phyloP scores from a whole-genome alignment of 2,329 filamentous ascomycete genomes.

The Fusarium zealandicum region DNA sequence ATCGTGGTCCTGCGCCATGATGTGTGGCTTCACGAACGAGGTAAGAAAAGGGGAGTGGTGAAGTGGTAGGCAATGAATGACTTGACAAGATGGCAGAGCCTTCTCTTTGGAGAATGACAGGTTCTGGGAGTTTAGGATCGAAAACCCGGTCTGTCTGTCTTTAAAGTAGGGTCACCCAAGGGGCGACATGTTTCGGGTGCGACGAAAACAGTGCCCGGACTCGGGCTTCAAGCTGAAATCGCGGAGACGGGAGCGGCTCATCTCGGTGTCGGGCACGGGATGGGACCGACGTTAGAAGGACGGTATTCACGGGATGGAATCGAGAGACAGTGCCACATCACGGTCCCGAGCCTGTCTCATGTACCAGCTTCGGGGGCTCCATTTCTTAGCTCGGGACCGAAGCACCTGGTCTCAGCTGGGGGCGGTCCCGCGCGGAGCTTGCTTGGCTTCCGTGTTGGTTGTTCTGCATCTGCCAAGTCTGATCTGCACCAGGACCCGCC shows the following conservation, averaged over 20 bases:
- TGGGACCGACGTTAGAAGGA: not conserved
- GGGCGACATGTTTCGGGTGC: not conserved
- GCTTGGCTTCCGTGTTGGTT: not conserved
- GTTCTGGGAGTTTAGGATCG: too few relatives aligned
- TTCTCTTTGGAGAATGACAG: not conserved
- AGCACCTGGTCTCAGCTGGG: not conserved
- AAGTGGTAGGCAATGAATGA: not conserved
- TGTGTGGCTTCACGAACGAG: not conserved
- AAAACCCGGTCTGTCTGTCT: too few relatives aligned
- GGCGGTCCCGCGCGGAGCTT: not conserved
- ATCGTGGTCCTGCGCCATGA: not conserved
- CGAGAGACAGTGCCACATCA: not conserved
- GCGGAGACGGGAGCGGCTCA: not conserved
- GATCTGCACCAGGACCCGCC: not conserved
- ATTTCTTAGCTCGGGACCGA: conserved; percentile 1
- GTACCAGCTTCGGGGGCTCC: not conserved
- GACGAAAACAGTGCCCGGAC: not conserved
- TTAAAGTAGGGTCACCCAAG: not conserved
- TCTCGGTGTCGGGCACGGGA: not conserved
- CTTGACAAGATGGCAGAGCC: not conserved
- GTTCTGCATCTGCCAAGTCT: too few relatives aligned
- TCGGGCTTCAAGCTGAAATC: not conserved
- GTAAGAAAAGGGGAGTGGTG: not conserved
- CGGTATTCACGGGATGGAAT: not conserved
- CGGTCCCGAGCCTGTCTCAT: not conserved